These are phyloP conservation scores for Rhizopogon vulgaris DNA, from an alignment of 768 basidiomycete species.

Conservation along the genomic window DNA sequence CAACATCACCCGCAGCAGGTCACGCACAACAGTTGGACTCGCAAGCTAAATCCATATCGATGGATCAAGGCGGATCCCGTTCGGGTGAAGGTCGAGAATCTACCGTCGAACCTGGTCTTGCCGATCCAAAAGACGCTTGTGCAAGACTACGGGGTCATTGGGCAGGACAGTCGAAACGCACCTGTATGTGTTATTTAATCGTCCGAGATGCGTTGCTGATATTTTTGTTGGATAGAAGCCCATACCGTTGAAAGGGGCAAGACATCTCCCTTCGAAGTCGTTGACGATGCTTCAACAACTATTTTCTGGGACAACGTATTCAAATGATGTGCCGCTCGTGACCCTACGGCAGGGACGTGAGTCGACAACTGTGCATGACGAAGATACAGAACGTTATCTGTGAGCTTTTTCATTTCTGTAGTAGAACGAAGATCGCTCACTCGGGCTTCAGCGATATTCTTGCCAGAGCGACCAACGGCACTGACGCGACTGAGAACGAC, in stretches of 20 bases:
- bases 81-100: constrained; percentile 60
- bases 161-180: constrained; percentile 20
- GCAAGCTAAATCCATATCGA: constrained; percentile 81
- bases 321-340: constrained; percentile 53
- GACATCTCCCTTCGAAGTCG: constrained; percentile 52
- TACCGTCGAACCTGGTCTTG: constrained; percentile 71
- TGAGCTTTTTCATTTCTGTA: constrained; percentile 30
- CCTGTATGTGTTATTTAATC: constrained; percentile 21
- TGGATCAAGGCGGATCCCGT: constrained; percentile 72
- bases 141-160: constrained; percentile 45
- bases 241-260: constrained; percentile 25
- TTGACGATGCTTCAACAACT: constrained; percentile 57
- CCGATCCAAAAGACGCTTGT: constrained; percentile 75
- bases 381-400: constrained; percentile 72
- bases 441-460: constrained; percentile 51
- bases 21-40: constrained; percentile 52
- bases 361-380: constrained; percentile 25
- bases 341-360: constrained; percentile 40
- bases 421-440: constrained; percentile 1
- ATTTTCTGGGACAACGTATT: constrained; percentile 50
- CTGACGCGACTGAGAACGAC: constrained; percentile 41
- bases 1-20: constrained; percentile 48
- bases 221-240: constrained; percentile 10
- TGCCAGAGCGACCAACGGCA: constrained; percentile 54
- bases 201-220: constrained; percentile 12